Evolutionary conservation across 371 early-diverging fungal species (phyloP).

Genomic region (Syncephalastrum sp.): DNA sequence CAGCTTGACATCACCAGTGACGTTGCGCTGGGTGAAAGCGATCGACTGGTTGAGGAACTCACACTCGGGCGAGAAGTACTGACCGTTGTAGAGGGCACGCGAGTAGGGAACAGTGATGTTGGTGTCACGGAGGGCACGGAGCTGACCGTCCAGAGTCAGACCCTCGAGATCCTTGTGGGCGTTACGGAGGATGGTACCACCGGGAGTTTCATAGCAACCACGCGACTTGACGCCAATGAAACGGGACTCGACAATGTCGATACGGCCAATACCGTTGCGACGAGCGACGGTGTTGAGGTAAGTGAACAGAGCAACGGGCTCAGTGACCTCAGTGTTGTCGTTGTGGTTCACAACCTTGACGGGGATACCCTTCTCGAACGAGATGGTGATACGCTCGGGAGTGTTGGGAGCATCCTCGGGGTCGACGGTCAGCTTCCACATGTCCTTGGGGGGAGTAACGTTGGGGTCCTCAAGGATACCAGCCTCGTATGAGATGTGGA

Average conservation of each 20-base stretch:
- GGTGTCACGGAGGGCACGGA: slow-evolving; percentile 89
- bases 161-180: slow-evolving; percentile 97
- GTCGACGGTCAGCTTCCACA: slow-evolving; percentile 97
- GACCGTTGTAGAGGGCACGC: slow-evolving; percentile 87
- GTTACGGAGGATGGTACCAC: slow-evolving; percentile 91
- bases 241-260: slow-evolving; percentile 98
- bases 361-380: slow-evolving; percentile 88
- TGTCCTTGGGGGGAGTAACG: slow-evolving; percentile 91
- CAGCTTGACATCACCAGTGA: slow-evolving; percentile 89
- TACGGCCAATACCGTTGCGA: slow-evolving; percentile 95
- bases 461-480: slow-evolving; percentile 95
- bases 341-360: slow-evolving; percentile 83
- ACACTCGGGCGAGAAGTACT: slow-evolving; percentile 95
- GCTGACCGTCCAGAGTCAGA: slow-evolving; percentile 90
- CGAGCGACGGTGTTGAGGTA: slow-evolving; percentile 94
- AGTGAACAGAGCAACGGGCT: slow-evolving; percentile 84
- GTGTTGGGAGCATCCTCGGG: slow-evolving; percentile 94
- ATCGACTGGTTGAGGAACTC: slow-evolving; percentile 84
- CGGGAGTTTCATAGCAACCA: slow-evolving; percentile 98
- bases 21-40: slow-evolving; percentile 77
- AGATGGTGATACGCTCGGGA: slow-evolving; percentile 91
- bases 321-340: slow-evolving; percentile 67
- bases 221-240: slow-evolving; percentile 98
- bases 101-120: slow-evolving; percentile 78
- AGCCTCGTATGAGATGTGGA: slow-evolving; percentile 97